Conservation (phyloP, 345 rosid species). For the Syzygium grande region DNA sequence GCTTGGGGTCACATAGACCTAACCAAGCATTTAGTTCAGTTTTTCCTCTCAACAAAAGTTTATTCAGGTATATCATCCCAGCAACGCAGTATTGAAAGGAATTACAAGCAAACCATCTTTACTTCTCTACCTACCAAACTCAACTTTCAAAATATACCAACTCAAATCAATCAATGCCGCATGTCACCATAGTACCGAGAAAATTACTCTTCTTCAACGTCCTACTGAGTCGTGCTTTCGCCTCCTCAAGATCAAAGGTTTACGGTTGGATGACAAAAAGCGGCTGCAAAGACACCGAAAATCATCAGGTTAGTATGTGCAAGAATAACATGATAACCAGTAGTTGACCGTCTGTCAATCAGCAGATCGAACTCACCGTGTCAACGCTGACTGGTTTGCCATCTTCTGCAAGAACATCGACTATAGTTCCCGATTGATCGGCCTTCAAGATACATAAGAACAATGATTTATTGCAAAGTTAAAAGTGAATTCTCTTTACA, state of each 20-base stretch:
- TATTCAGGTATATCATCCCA: neutral
- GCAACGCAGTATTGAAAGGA: neutral
- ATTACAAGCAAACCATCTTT: neutral
- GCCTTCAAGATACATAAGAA: constrained; percentile 31
- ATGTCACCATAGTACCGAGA: constrained; percentile 8
- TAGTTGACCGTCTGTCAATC: neutral
- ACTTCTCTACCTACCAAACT: constrained; percentile 4
- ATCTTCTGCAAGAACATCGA: constrained; percentile 69
- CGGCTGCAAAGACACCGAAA: constrained; percentile 38
- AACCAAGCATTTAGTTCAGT: too few species aligned
- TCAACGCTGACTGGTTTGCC: constrained; percentile 67
- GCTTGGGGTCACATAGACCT: too few species aligned
- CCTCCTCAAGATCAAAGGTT: constrained; percentile 1
- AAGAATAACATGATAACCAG: neutral
- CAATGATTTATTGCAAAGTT: neutral
- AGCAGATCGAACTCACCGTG: constrained; percentile 29
- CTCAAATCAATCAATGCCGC: constrained; percentile 20
- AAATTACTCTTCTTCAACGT: constrained; percentile 2
- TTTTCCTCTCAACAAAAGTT: neutral
- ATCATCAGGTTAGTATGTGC: neutral
- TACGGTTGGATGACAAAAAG: constrained; percentile 68
- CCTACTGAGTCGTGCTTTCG: neutral
- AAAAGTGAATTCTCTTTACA: neutral
- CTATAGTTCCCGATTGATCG: constrained; percentile 70
- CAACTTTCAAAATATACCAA: constrained; percentile 4